Conservation (phyloP, 345 rosid genomes). For the Raphanus raphanistrum region DNA sequence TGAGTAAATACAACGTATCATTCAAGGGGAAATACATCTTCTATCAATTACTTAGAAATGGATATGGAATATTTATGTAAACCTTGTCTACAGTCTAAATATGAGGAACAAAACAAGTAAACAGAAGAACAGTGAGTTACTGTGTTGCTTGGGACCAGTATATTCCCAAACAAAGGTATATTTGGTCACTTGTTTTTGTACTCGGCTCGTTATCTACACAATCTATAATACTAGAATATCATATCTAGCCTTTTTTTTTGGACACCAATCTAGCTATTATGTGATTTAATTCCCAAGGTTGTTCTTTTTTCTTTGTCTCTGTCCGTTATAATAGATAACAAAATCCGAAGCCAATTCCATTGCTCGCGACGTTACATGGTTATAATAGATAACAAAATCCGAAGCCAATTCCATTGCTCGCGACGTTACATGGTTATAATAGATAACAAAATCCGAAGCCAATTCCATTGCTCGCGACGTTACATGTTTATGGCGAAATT, state of each 20-base stretch:
- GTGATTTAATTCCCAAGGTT: conserved; percentile 11
- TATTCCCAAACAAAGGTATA: conserved; percentile 23
- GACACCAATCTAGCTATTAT: not conserved
- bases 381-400: not conserved
- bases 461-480: not conserved
- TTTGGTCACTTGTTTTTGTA: conserved; percentile 21
- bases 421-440: too few relatives aligned
- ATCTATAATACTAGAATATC: conserved; percentile 13
- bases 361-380: too few relatives aligned
- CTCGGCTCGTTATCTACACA: conserved; percentile 25
- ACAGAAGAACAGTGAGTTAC: conserved; percentile 35
- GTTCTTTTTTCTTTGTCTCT: conserved; percentile 18
- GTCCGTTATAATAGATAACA: not conserved
- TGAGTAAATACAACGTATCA: too few relatives aligned
- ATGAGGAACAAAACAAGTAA: conserved; percentile 24
- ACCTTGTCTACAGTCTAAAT: conserved; percentile 15
- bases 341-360: not conserved
- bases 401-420: not conserved
- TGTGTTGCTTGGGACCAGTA: conserved; percentile 32
- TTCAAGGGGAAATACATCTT: too few relatives aligned
- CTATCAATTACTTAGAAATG: not conserved
- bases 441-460: not conserved
- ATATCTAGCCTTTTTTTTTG: not conserved
- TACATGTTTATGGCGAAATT: not conserved
- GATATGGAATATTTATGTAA: not conserved